phyloP scores from a whole-genome alignment of 208 protist species.

The Perkinsela sp. region DNA sequence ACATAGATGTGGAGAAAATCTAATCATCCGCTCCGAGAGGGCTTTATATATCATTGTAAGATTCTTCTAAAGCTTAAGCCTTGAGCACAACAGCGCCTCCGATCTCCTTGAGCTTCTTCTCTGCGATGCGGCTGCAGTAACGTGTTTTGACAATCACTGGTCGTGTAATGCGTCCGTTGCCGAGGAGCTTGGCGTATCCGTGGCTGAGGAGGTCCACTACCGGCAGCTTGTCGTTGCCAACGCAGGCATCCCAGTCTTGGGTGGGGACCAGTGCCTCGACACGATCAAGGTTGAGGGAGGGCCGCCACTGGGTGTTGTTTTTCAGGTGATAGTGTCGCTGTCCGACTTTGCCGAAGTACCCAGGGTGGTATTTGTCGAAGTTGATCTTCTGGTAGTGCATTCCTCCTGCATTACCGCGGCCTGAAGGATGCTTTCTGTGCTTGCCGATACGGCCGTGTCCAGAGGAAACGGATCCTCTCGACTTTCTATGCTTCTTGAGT shows the following conservation, averaged over 20 bases:
- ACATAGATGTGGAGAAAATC: too few species aligned
- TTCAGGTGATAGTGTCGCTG: constrained; percentile 89
- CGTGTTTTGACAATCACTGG: constrained; percentile 97
- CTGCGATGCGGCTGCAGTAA: constrained; percentile 90
- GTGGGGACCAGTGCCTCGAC: constrained; percentile 87
- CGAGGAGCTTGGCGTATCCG: constrained; percentile 98
- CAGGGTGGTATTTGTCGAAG: constrained; percentile 99
- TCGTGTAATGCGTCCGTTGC: constrained; percentile 85
- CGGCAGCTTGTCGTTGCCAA: constrained; percentile 60
- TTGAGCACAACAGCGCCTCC: constrained; percentile 90
- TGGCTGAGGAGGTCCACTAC: constrained; percentile 87
- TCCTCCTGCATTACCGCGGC: constrained; percentile 99
- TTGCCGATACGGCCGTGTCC: constrained; percentile 83
- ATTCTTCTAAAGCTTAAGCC: too few species aligned
- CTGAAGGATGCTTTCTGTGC: constrained; percentile 97
- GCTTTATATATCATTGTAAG: too few species aligned
- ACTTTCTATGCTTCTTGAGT: constrained; percentile 67
- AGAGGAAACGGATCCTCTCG: constrained; percentile 60
- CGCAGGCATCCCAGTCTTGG: constrained; percentile 35
- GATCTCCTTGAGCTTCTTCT: constrained; percentile 97
- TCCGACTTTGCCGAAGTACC: constrained; percentile 99
- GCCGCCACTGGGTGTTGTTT: constrained; percentile 71
- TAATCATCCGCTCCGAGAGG: too few species aligned
- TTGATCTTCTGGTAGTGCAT: constrained; percentile 95
- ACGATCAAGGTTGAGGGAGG: constrained; percentile 94